Evolutionary conservation across 495 filamentous ascomycete genomes (phyloP), one percentile per base, ranked within the genome.

Genomic region (Poronia punctata): DNA sequence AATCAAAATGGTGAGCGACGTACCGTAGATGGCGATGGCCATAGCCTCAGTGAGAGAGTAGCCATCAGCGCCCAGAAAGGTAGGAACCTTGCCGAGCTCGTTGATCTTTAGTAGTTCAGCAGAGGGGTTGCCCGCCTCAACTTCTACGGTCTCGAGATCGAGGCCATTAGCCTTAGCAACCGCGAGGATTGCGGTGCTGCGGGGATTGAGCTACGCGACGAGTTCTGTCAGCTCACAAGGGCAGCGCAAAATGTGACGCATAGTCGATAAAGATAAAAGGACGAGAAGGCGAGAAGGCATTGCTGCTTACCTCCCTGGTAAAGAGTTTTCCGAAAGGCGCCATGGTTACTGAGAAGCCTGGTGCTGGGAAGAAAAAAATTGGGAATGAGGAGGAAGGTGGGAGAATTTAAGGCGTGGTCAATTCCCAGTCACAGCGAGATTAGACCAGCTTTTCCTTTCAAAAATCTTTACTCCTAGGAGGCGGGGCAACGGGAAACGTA

Each of bases 311-410:
- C 65, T 74, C 59, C 63, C 77, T 79, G 63, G 80, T 83, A 75
- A 92, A 97, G 57, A 98, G 75, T 78, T 95, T 97, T 73, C 92
- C 92, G 77, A 97, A 97, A 49, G 82, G 67, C 85, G 90, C 93
- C 64, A 71, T 85, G 68, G 46, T 54, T 59, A 50, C 42, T 51
- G 33, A 49, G 34, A 50, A 50, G 56, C 57, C 45, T 58, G 56
- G 48, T 58, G 51, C 46, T 57, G 47, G 54, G 45, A 41, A 53
- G 45, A 48, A 40, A 54, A 41, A 52, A 43, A 39, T 44, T 46
- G 57, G 52, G 53, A 59, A 61, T 57, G 57, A 56, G 51, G 48
- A 53, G 51, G 50, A 51, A 42, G 48, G 48, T 40, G 46, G 57
- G 34, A 48, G 46, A 36, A 20, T 26, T 40, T 53, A 39, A 10